A percentile compares a stretch with the other conserved stretches of the same genome.
Conservation (phyloP, 331 rosid species). For the Telfairia occidentalis region DNA sequence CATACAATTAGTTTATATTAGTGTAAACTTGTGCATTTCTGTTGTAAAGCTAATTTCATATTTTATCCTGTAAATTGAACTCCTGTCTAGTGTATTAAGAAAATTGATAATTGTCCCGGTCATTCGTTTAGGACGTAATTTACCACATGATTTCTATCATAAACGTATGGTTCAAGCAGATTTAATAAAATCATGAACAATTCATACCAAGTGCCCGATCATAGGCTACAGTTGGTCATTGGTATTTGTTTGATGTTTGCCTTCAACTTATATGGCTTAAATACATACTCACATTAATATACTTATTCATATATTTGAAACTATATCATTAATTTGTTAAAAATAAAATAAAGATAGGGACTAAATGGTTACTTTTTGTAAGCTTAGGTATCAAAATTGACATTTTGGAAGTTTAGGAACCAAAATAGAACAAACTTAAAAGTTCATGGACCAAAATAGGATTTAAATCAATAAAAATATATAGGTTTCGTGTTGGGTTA, state of each 20-base stretch:
- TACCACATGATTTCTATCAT: background rate
- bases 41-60: background rate
- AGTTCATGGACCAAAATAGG: too few species aligned
- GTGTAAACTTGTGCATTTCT: background rate
- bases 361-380: too few species aligned
- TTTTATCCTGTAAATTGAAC: background rate
- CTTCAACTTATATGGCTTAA: too few species aligned
- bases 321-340: too few species aligned
- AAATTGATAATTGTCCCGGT: background rate
- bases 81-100: background rate
- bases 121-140: background rate
- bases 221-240: background rate
- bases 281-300: too few species aligned
- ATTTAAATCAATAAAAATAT: background rate
- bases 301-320: too few species aligned
- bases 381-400: too few species aligned
- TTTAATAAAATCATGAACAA: background rate
- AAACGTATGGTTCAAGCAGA: background rate
- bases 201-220: background rate
- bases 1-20: background rate
- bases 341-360: too few species aligned
- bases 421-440: too few species aligned
- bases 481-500: constrained; percentile 9
- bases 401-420: too few species aligned
- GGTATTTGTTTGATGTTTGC: too few species aligned